Evolutionary conservation across 1,284 basidiomycete genomes (phyloP), one percentile per base, ranked within the genome.

Genomic region (Ceratorhiza oryzae-sativae): DNA sequence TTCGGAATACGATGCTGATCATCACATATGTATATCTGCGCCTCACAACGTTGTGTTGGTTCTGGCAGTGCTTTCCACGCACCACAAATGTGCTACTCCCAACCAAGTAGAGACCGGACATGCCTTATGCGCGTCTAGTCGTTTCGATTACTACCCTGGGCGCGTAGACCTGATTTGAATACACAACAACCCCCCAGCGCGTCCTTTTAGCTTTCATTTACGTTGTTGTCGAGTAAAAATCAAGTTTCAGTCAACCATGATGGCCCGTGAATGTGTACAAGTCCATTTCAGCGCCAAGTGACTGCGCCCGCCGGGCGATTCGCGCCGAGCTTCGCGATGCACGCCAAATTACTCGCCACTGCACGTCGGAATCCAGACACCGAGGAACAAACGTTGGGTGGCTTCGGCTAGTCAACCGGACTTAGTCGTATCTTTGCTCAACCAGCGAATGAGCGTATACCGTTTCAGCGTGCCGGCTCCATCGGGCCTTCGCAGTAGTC

Each of bases 311-410:
- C 13, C 90, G 77, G 81, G 81, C 72, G 92, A 90, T 78, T 90
- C 90, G 86, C 89, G 72, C 86, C 87, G n/a, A 71, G 82, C 88
- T 74, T 89, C 93, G 48, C 15, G 15, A 42, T 51, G 49, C 20
- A 10, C 23, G 25, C 36, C 55, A 67, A n/a, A 49, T 55, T 23
- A n/a, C 63, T 55, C 27, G 49, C 49, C 63, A 67, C 48, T 15
- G 49, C 23, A 30, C 41, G 61, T 36, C 46, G 36, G 55, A 39
- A 58, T 36, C 30, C 36, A 23, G 15, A 53, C 49, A 53, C 49
- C 49, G 25, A 53, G 49, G 27, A 30, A 13, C 49, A 53, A 53
- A 30, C 25, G 32, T 61, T 25, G 39, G 25, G 20, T 20, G 49
- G 27, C 49, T 36, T 67, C 48, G 63, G 61, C 12, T 32, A 48